phyloP scores from a whole-genome alignment of 176 grass and related monocot genomes.

The Panicum miliaceum region DNA sequence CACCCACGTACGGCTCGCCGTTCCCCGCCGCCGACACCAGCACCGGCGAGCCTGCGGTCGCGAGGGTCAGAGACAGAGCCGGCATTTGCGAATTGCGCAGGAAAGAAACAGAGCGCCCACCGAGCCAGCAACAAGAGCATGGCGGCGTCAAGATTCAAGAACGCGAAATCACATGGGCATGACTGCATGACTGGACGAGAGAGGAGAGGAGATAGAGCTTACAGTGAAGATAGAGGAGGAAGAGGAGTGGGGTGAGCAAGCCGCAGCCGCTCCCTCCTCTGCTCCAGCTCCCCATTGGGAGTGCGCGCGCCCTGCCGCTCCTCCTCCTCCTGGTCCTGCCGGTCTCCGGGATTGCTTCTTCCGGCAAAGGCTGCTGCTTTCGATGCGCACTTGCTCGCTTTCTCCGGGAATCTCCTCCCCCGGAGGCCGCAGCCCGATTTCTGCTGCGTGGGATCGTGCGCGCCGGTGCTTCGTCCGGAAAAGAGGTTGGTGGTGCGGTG shows the following conservation, averaged over 20 bases:
- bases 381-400: constrained; percentile 43
- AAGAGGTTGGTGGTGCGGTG: background rate
- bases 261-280: constrained; percentile 41
- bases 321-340: background rate
- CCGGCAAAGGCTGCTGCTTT: constrained; percentile 39
- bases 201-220: constrained; percentile 24
- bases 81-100: constrained; percentile 14
- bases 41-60: background rate
- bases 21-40: constrained; percentile 25
- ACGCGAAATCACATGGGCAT: background rate
- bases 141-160: background rate
- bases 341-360: constrained; percentile 24
- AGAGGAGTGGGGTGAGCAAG: constrained; percentile 23
- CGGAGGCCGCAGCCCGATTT: background rate
- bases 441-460: constrained; percentile 1
- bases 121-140: background rate
- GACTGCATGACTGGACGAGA: background rate
- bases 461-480: background rate
- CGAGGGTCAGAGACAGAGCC: background rate
- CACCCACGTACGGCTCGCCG: constrained; percentile 69
- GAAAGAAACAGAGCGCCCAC: background rate
- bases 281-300: constrained; percentile 64
- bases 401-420: constrained; percentile 37
- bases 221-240: constrained; percentile 42
- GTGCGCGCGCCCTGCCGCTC: background rate